These are phyloP conservation scores for Neurospora intermedia DNA, from an alignment of 495 filamentous ascomycete species.

Conservation along the genomic window DNA sequence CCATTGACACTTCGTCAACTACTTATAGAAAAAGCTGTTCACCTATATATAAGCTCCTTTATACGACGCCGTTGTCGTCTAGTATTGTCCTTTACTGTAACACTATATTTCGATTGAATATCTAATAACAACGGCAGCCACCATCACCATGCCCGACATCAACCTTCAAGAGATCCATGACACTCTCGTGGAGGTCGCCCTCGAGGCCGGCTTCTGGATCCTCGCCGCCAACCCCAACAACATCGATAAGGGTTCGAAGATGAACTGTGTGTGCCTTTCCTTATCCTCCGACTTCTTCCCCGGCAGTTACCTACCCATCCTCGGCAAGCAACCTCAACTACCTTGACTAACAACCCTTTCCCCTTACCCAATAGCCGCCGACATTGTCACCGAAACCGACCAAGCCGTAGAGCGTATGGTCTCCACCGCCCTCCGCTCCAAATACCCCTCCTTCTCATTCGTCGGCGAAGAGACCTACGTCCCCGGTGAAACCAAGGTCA, in stretches of 20 bases:
- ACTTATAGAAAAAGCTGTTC: not conserved
- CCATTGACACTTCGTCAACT: not conserved
- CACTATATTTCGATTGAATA: not conserved
- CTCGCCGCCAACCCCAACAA: constrained; percentile 58
- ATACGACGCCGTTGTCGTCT: not conserved
- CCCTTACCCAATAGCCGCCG: constrained; percentile 44
- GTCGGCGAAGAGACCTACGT: constrained; percentile 82
- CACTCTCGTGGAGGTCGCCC: constrained; percentile 60
- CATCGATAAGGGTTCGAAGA: constrained; percentile 57
- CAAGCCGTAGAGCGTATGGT: constrained; percentile 71
- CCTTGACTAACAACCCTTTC: constrained; percentile 3
- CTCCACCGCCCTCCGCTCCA: constrained; percentile 45
- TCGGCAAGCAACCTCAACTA: not conserved
- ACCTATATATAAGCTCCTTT: not conserved
- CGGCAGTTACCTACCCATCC: constrained; percentile 6
- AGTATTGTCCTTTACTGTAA: not conserved
- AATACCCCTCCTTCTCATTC: constrained; percentile 62
- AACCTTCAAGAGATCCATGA: constrained; percentile 77
- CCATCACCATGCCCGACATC: constrained; percentile 32
- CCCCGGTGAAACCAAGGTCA: constrained; percentile 48
- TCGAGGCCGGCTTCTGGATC: constrained; percentile 75
- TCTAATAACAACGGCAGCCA: not conserved
- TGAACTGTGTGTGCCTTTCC: constrained; percentile 55
- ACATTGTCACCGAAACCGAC: constrained; percentile 83
- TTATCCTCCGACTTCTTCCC: not conserved